Base-by-base conservation (phyloP, 1,284 basidiomycete species). In the Heterobasidion parviporum region DNA sequence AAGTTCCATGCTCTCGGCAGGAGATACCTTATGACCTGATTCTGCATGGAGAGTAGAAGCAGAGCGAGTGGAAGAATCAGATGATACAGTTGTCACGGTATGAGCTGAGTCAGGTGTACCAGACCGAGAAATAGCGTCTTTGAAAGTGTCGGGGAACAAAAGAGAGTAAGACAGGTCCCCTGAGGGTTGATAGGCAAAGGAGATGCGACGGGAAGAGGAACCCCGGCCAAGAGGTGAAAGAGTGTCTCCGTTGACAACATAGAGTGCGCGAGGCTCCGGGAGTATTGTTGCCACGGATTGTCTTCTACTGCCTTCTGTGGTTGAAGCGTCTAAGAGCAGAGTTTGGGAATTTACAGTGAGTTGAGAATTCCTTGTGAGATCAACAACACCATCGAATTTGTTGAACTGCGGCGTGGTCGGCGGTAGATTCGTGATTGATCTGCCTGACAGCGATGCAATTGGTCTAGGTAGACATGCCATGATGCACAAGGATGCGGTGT, bases 81-180 rank as follows among this genome's bases (percentile, higher is more conserved):
- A 26, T 26, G 26, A 26, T 26, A 26, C 26, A 26, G 26, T 26
- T 26, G 26, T 26, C 12, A 50, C 44, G 5, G 65, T 59, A 47
- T 50, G 50, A 18, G 59, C 49, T 15, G 62, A 60, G 47, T 61
- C 61, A 6, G 66, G 62, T 1, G 63, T 63, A 10, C 59, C 58
- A 35, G 61, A 48, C 12, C 62, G 63, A 10, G 61, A 56, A 5
- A 62, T 50, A 1, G 60, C 59, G 34, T 64, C 64, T 36, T 32
- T 38, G 60, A 67, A 67, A 5, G 64, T 62, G 54, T 65, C 63
- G 7, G 57, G 35, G 16, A 60, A 57, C 15, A 59, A 61, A 35
- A 58, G 48, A n/a, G 60, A 54, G 15, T 18, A 2, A 56, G 56
- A n/a, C 57, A n/a, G n/a, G n/a, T 47, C 12, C n/a, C 26, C 26